Base-by-base conservation (phyloP, 148 eudicot genomes). In the Dianthus caryophyllus region DNA sequence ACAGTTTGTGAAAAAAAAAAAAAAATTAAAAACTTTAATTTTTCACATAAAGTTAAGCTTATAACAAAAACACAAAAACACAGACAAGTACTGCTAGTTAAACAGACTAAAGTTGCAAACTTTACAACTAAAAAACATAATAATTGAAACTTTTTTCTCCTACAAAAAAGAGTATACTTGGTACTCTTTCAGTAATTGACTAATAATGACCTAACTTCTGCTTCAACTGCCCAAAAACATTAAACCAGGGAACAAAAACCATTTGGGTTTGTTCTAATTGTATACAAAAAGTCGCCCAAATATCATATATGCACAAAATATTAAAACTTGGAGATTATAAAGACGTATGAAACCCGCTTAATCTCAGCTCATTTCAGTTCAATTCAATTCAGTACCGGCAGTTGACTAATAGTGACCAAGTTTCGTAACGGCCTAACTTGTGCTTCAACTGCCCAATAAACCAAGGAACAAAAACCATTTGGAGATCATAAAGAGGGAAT, bases 151-250 rank as follows among this genome's bases (percentile, higher is more conserved):
- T 2, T 55, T 68, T n/a, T 53, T 55, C 21, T 41, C 17, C 11
- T 15, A 48, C 6, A 29, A 22, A 53, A 16, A 18, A 67, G 22
- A 67, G 21, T 22, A 14, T 6, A 55, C 16, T 16, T 54, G 71
- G 50, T 52, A 54, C 25, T 29, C 25, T 39, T 31, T 27, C 27
- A 46, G 29, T 6, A 43, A 47, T 48, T 56, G 71, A 57, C 65
- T 39, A 61, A 61, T 61, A 61, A 61, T 61, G 21, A 61, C 65
- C 31, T 39, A 61, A 20, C 41, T 22, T 41, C 36, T 30, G 55
- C 30, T 63, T 64, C 64, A 9, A 70, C 48, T 59, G 57, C 3
- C 66, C 71, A 6, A 67, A 76, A 56, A 76, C 56, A 67, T 52
- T 53, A 21, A 61, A 47, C 16, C 0, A 29, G 47, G 62, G 57